These are phyloP conservation scores for Globisporangium abappressorium DNA, from an alignment of 352 stramenopile species.

Conservation along the genomic window DNA sequence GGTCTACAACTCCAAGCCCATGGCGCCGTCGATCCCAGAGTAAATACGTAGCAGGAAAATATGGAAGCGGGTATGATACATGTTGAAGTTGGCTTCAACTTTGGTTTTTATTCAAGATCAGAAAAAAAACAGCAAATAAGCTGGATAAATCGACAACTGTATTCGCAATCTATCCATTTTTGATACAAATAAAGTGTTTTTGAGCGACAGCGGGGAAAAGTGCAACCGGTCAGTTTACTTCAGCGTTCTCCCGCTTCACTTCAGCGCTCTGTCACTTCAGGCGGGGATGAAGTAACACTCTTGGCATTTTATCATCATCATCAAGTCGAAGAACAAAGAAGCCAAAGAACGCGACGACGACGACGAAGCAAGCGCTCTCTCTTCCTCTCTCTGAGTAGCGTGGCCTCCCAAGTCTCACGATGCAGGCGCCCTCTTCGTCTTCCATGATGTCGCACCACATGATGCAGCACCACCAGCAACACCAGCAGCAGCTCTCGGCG, in stretches of 20 bases:
- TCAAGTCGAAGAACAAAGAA: neutral
- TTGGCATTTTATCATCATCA: neutral
- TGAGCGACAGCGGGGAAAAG: too few relatives aligned
- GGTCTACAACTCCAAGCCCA: slow-evolving; percentile 35
- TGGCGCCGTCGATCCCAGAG: too few relatives aligned
- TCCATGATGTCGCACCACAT: slow-evolving; percentile 9
- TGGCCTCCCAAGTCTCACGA: neutral
- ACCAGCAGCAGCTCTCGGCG: slow-evolving; percentile 15
- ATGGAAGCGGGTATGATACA: too few relatives aligned
- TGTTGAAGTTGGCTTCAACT: too few relatives aligned
- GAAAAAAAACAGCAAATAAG: too few relatives aligned
- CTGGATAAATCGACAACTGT: too few relatives aligned
- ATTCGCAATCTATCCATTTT: too few relatives aligned
- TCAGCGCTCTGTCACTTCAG: neutral
- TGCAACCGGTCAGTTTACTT: too few relatives aligned
- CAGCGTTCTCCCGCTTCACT: too few relatives aligned
- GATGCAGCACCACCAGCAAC: slow-evolving; percentile 4
- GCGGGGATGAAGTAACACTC: neutral
- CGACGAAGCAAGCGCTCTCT: neutral
- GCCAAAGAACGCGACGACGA: neutral
- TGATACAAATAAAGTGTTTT: too few relatives aligned
- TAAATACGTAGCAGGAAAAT: too few relatives aligned
- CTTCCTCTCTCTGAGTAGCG: neutral
- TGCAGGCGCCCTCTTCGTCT: neutral
- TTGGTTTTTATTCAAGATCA: too few relatives aligned